These are phyloP conservation scores for Metarhizium sp. DNA, from an alignment of 2,329 filamentous ascomycete species.

Conservation along the genomic window DNA sequence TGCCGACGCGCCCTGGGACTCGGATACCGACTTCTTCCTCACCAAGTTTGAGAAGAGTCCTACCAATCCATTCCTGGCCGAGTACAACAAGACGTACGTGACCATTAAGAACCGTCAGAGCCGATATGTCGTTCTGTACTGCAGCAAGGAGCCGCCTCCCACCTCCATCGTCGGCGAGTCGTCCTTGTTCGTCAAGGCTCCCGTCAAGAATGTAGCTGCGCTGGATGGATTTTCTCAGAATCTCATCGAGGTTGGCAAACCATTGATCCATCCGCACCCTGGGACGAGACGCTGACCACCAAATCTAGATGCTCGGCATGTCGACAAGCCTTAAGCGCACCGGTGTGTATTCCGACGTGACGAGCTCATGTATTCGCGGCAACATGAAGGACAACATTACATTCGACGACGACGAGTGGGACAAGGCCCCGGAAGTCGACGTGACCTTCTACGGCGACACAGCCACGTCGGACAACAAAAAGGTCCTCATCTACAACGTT, in stretches of 20 bases:
- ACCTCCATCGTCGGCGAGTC: constrained; percentile 2
- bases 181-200: constrained; percentile 4
- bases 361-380: constrained; percentile 6
- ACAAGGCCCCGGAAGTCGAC: constrained; percentile 2
- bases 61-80: constrained; percentile 1
- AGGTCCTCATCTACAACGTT: constrained; percentile 6
- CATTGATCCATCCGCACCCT: no score
- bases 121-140: constrained; percentile 6
- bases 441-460: constrained; percentile 6
- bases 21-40: constrained; percentile 4
- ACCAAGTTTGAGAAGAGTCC: constrained; percentile 1
- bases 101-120: constrained; percentile 5
- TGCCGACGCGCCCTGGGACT: constrained; percentile 5
- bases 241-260: constrained; percentile 2
- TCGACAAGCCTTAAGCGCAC: constrained; percentile 4
- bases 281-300: no score
- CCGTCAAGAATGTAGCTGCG: constrained; percentile 5
- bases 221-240: constrained; percentile 6
- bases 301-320: constrained; percentile 2
- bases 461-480: background rate
- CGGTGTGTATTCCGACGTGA: constrained; percentile 4
- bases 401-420: constrained; percentile 4
- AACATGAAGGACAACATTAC: constrained; percentile 6
- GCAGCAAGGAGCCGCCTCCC: constrained; percentile 5
- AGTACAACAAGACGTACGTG: constrained; percentile 7